Evolutionary conservation across 495 filamentous ascomycete genomes (phyloP).

Genomic region (Diplogelasinospora grovesii): DNA sequence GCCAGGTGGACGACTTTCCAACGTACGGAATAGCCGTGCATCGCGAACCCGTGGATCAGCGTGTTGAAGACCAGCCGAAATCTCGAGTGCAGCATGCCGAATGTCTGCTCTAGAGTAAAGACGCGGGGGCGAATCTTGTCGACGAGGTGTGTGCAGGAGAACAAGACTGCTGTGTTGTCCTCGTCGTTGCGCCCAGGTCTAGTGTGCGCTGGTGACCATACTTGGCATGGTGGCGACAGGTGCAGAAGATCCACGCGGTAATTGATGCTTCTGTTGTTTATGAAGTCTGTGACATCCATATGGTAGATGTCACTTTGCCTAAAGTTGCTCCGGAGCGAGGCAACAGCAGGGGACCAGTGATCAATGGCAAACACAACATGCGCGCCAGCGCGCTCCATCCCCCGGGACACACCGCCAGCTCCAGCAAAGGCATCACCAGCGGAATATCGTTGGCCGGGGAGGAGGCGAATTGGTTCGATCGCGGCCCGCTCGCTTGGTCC

Average conservation of each 20-base stretch:
- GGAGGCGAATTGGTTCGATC: background rate
- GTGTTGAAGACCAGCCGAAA: conserved; percentile 49
- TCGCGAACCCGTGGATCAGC: conserved; percentile 58
- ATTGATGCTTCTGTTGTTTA: conserved; percentile 11
- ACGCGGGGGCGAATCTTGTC: conserved; percentile 57
- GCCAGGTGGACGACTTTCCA: conserved; percentile 44
- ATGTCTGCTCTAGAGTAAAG: conserved; percentile 81
- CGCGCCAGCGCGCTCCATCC: conserved; percentile 58
- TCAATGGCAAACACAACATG: conserved; percentile 59
- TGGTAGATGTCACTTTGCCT: conserved; percentile 27
- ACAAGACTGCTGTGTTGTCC: conserved; percentile 63
- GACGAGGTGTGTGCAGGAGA: conserved; percentile 55
- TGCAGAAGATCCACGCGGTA: conserved; percentile 65
- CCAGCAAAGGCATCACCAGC: conserved; percentile 72
- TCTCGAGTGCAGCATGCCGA: conserved; percentile 49
- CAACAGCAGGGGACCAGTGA: conserved; percentile 43
- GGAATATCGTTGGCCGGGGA: conserved; percentile 44
- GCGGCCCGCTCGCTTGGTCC: background rate
- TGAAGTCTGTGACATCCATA: conserved; percentile 44
- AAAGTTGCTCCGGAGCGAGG: conserved; percentile 58
- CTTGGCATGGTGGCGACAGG: conserved; percentile 78
- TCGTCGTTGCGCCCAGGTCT: conserved; percentile 59
- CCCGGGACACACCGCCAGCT: conserved; percentile 67
- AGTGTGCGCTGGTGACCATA: conserved; percentile 74
- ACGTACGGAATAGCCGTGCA: conserved; percentile 60